Base-by-base conservation (phyloP, 2,329 filamentous ascomycete species). In the Phaeosphaeria sp. region DNA sequence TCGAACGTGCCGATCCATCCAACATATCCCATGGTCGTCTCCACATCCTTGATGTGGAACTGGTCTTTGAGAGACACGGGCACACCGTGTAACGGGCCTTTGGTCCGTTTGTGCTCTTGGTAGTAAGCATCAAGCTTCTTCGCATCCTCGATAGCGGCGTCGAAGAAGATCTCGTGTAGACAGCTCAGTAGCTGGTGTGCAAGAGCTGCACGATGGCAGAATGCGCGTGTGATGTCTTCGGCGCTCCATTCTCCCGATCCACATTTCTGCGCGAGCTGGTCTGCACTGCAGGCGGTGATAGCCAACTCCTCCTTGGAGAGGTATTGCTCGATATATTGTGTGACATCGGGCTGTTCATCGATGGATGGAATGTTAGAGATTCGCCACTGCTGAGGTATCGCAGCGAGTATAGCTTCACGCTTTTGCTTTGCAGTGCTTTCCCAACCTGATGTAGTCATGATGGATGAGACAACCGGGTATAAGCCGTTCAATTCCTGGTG, bases 1-100 rank as follows among this genome's bases (percentile, higher is more conserved):
- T 89, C 78, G 64, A 87, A 89, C 0, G 85, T 89, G 6, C 81
- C 83, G 11, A 89, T 84, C 86, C 86, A 89, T 15, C 87, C 86
- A 10, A 88, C 79, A 61, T 89, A 89, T 7, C 86, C 87, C 86
- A 89, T 81, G 2, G 69, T 72, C 1, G 80, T 82, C 36, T 82
- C 80, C 2, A 81, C 78, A 41, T 69, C 78, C 44, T 78, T 79
- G 60, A 83, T 78, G 43, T 82, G 81, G 63, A 83, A 82, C 46
- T 82, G 81, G 52, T 83, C 81, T 56, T 83, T 83, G 18, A 83
- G 63, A n/a, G 75, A 79, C 18, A 83, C 67, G 6, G 81, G 81
- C 1, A 83, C 67, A 2, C 81, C 81, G 56, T 83, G 81, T 0
- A 83, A 71, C 1, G 78, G 75, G 0, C 81, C 81, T 1, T 78